Evolutionary conservation across 2,329 filamentous ascomycete genomes (phyloP).

Genomic region (Onygenales sp.): DNA sequence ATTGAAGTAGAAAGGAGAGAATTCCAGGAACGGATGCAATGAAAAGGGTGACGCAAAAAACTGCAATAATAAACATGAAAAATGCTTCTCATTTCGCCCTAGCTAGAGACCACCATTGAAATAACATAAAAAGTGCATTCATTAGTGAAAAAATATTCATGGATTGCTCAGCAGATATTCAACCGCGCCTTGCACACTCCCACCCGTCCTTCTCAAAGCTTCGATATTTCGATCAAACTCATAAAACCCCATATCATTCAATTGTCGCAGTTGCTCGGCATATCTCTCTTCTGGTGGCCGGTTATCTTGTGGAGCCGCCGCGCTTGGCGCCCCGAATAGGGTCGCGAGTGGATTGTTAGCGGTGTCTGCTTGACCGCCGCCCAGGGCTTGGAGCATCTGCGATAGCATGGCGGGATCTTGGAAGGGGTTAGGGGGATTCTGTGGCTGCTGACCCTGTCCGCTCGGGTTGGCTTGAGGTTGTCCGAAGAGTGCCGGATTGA

Average conservation of each 20-base stretch:
- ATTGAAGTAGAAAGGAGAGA: no score
- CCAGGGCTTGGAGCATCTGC: conserved; percentile 45
- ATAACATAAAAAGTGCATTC: neutral
- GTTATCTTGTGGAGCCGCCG: conserved; percentile 59
- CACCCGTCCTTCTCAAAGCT: conserved; percentile 77
- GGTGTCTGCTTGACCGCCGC: conserved; percentile 27
- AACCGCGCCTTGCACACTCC: conserved; percentile 76
- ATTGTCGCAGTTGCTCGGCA: conserved; percentile 75
- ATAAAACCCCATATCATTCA: conserved; percentile 98
- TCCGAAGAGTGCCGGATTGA: conserved; percentile 39
- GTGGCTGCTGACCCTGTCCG: conserved; percentile 14
- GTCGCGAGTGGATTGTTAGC: conserved; percentile 35
- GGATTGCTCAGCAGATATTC: conserved; percentile 30
- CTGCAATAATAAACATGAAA: no score
- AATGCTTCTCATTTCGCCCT: no score
- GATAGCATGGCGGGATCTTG: conserved; percentile 51
- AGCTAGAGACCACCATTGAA: neutral
- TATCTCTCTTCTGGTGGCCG: conserved; percentile 91
- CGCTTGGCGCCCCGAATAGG: conserved; percentile 47
- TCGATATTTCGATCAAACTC: conserved; percentile 92
- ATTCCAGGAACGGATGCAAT: no score
- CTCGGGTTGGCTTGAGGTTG: conserved; percentile 12
- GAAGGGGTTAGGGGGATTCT: conserved; percentile 38
- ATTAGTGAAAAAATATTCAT: conserved; percentile 6
- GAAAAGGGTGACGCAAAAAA: no score